Evolutionary conservation across 768 basidiomycete species (phyloP).

Genomic region (Pholiota microspora): DNA sequence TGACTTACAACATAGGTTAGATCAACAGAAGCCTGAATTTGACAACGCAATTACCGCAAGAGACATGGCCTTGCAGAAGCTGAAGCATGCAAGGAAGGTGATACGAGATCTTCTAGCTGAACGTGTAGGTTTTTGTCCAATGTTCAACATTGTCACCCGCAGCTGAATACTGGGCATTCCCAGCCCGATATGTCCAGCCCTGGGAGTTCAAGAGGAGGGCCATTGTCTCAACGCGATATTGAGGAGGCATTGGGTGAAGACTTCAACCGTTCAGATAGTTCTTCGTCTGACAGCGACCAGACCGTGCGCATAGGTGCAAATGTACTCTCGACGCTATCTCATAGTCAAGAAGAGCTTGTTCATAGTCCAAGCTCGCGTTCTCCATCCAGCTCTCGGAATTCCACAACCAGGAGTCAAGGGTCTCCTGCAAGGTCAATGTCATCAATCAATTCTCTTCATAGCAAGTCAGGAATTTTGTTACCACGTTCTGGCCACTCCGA

Average conservation of each 20-base stretch:
- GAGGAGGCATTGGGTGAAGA: slow-evolving; percentile 24
- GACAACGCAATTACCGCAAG: slow-evolving; percentile 31
- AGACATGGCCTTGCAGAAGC: slow-evolving; percentile 28
- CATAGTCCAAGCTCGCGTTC: neutral
- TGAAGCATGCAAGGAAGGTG: slow-evolving; percentile 37
- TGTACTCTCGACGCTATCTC: neutral
- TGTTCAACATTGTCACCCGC: neutral
- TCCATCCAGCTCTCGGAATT: no score
- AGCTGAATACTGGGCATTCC: neutral
- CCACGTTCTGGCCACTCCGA: neutral
- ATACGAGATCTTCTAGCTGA: slow-evolving; percentile 42
- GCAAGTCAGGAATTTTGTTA: no score
- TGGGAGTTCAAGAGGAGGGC: slow-evolving; percentile 3
- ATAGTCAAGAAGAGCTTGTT: neutral
- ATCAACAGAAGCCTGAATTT: slow-evolving; percentile 26
- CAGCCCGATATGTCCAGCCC: slow-evolving; percentile 25
- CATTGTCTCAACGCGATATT: slow-evolving; percentile 21
- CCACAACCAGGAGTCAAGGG: no score
- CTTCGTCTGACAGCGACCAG: slow-evolving; percentile 17
- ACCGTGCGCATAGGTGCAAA: slow-evolving; percentile 20
- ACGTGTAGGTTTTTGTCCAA: slow-evolving; percentile 27
- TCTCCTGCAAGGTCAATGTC: no score
- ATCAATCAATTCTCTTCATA: no score
- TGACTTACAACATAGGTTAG: slow-evolving; percentile 29
- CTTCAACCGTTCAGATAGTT: slow-evolving; percentile 6